Percentiles rank a stretch among this genome's conserved stretches.
phyloP scores from a whole-genome alignment of 2,329 filamentous ascomycete species.

The Cercospora canescens region DNA sequence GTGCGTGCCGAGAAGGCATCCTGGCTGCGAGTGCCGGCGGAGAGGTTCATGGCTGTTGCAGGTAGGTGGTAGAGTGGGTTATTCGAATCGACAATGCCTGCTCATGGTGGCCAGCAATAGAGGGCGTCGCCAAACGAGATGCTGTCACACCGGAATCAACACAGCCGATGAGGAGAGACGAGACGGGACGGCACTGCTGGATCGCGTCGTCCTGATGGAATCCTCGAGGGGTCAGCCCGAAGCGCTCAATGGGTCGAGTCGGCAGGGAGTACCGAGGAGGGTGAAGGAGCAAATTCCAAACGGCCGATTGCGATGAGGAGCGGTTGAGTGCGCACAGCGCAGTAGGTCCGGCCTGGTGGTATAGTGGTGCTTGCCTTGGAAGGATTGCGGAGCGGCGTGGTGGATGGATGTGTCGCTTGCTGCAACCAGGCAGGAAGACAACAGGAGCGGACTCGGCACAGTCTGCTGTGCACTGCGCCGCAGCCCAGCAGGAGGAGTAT shows the following conservation, averaged over 20 bases:
- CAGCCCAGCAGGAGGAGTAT: constrained; percentile 5
- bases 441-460: constrained; percentile 13
- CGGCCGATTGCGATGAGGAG: neutral
- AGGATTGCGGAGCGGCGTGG: constrained; percentile 10
- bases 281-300: constrained; percentile 2
- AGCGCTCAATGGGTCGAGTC: neutral
- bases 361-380: constrained; percentile 8
- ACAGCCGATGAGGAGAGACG: constrained; percentile 14
- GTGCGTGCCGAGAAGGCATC: constrained; percentile 21
- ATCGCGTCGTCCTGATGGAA: neutral
- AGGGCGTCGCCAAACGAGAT: neutral
- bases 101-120: constrained; percentile 22
- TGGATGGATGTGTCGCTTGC: constrained; percentile 13
- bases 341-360: constrained; percentile 15
- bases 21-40: constrained; percentile 23
- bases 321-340: constrained; percentile 15
- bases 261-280: neutral
- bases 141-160: constrained; percentile 14
- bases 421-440: constrained; percentile 24
- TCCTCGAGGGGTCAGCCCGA: neutral
- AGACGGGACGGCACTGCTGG: neutral
- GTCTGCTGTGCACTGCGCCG: constrained; percentile 6
- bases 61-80: constrained; percentile 21
- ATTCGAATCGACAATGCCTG: constrained; percentile 26
- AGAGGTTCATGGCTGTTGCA: constrained; percentile 26